phyloP scores from a whole-genome alignment of 75 land plant species.

The Pinus albicaulis region DNA sequence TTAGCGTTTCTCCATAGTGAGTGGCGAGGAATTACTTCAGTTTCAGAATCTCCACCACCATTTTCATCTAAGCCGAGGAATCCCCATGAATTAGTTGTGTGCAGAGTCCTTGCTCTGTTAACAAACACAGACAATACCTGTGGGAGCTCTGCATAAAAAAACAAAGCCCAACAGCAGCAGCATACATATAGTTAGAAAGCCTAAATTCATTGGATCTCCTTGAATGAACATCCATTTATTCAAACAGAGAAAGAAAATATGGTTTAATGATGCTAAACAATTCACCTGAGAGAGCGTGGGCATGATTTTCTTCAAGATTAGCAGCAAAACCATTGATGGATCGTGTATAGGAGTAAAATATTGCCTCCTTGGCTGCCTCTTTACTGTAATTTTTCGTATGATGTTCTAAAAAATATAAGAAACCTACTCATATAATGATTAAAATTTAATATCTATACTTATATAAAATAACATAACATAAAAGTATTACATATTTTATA shows the following conservation, averaged over 20 bases:
- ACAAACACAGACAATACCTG: slow-evolving; percentile 1
- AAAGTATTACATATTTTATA: too few relatives aligned
- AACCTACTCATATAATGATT: too few relatives aligned
- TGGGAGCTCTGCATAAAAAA: background rate
- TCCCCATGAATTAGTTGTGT: slow-evolving; percentile 12
- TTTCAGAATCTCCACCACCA: background rate
- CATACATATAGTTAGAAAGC: background rate
- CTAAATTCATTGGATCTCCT: background rate
- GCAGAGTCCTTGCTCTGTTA: background rate
- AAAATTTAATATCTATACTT: too few relatives aligned
- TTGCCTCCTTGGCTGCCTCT: slow-evolving; percentile 25
- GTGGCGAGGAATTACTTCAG: background rate
- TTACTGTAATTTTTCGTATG: slow-evolving; percentile 14
- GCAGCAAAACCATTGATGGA: slow-evolving; percentile 67
- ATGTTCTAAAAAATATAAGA: too few relatives aligned
- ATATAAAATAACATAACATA: too few relatives aligned
- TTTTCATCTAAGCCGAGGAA: slow-evolving; percentile 1
- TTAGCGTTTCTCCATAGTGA: slow-evolving; percentile 40
- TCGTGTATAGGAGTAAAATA: slow-evolving; percentile 45
- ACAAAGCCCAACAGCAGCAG: background rate
- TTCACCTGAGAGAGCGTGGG: slow-evolving; percentile 12
- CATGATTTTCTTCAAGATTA: slow-evolving; percentile 31
- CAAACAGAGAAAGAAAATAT: too few relatives aligned
- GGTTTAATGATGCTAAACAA: background rate
- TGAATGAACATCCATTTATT: background rate